A percentile compares a stretch with the other conserved stretches of the same genome.
Conservation (phyloP, 768 basidiomycete genomes). For the Phylloporus arenicola region DNA sequence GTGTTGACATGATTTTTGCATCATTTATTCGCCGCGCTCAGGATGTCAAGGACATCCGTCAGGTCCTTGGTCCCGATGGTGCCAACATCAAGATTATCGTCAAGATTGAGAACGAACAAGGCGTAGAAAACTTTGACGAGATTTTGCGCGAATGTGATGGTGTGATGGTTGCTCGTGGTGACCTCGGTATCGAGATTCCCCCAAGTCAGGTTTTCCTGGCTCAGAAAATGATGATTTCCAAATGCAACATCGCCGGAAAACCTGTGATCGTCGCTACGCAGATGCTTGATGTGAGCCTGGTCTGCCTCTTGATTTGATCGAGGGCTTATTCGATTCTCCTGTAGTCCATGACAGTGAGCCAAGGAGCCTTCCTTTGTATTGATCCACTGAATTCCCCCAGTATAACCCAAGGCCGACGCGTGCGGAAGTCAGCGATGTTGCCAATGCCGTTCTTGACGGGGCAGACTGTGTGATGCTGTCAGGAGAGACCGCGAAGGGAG, state of each 20-base stretch:
- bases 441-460: slow-evolving; percentile 98
- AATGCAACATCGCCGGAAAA: slow-evolving; percentile 97
- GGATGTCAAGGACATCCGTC: slow-evolving; percentile 91
- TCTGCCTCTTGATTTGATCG: not conserved
- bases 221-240: slow-evolving; percentile 99
- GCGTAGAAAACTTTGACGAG: slow-evolving; percentile 98
- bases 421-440: slow-evolving; percentile 98
- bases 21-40: slow-evolving; percentile 96
- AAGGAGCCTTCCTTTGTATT: not conserved
- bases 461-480: slow-evolving; percentile 99
- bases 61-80: slow-evolving; percentile 90
- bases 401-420: slow-evolving; percentile 99
- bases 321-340: slow-evolving; percentile 9
- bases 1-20: slow-evolving; percentile 98
- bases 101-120: slow-evolving; percentile 99
- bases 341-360: slow-evolving; percentile 88
- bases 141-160: slow-evolving; percentile 93
- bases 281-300: slow-evolving; percentile 84
- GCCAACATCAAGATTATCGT: slow-evolving; percentile 98
- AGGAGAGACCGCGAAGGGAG: slow-evolving; percentile 97
- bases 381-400: slow-evolving; percentile 34
- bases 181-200: slow-evolving; percentile 99
- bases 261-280: slow-evolving; percentile 98
- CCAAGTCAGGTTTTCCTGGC: slow-evolving; percentile 98
- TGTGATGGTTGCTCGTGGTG: slow-evolving; percentile 99